Conservation (phyloP, 73 alveolate genomes). For the Breviolum minutum region DNA sequence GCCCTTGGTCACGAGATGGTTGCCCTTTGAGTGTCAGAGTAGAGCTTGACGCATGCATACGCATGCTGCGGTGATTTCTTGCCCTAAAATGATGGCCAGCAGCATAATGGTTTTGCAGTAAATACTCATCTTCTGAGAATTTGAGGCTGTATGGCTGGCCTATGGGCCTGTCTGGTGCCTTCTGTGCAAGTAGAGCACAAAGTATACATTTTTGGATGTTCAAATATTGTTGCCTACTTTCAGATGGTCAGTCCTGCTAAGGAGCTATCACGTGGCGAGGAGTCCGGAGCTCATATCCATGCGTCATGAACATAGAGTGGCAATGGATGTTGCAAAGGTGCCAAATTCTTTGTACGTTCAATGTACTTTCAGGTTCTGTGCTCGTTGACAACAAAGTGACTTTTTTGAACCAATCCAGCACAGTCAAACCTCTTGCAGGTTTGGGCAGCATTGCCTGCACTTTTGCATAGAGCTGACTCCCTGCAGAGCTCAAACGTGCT, state of each 20-base stretch:
- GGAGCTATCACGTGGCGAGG: constrained; percentile 30
- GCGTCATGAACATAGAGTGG: background rate
- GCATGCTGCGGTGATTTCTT: background rate
- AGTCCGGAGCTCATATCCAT: background rate
- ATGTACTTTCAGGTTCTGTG: background rate
- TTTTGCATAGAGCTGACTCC: constrained; percentile 10
- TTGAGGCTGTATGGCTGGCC: constrained; percentile 60
- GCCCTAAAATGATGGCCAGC: too few species aligned
- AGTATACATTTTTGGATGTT: background rate
- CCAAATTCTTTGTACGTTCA: background rate
- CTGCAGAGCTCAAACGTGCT: background rate
- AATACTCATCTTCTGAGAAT: too few species aligned
- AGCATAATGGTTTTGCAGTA: too few species aligned
- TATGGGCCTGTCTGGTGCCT: constrained; percentile 29
- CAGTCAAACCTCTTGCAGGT: background rate
- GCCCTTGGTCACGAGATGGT: too few species aligned
- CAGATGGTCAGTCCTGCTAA: background rate
- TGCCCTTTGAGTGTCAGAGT: too few species aligned
- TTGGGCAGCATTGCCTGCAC: constrained; percentile 47
- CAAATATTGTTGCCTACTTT: background rate
- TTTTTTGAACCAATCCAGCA: background rate
- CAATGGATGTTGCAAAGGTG: background rate
- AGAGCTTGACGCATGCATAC: background rate
- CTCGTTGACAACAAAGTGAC: background rate
- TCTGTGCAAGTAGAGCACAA: background rate